Base-by-base conservation (phyloP, 192 early-diverging fungal genomes). In the Dimargaris xerosporica region DNA sequence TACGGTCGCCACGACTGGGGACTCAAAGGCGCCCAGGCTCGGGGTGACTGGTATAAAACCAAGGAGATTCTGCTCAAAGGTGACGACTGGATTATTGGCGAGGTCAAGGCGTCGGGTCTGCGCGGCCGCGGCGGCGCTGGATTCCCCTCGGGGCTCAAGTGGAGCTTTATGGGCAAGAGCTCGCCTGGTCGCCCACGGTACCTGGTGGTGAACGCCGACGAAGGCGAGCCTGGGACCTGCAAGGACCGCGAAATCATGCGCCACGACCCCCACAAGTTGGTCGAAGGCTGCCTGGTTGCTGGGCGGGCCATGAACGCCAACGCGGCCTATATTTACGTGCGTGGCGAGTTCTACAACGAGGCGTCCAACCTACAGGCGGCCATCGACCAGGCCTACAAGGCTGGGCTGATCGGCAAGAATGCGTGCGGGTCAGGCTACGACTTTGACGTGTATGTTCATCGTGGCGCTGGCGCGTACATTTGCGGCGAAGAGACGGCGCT, bases 101-200 rank as follows among this genome's bases (percentile, higher is more conserved):
- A 98, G 78, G 89, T 96, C 79, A 98, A 98, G 78, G 78, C 81
- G 54, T 94, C 91, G 42, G 96, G 92, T 55, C 74, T 96, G 64
- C 81, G 93, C 62, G 88, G 89, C 56, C 90, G 96, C 67, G 96
- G 94, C 68, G 96, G 94, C 67, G 96, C 94, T 61, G 96, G 96
- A 42, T 98, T 98, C 75, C 92, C 96, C 13, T 89, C 93, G 12
- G 96, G 96, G 51, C 80, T 98, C 53, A 98, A 98, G 76, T 96
- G 96, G 94, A 90, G 85, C 69, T 98, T 98, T 72, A 95, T 98
- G 94, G 96, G 95, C 76, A 98, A 98, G 68, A 84, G 86, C 42
- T 74, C 77, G 28, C 88, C 88, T 54, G 87, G 84, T 55, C 82
- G 84, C 69, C 94, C 96, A 34, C 83, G 90, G 29, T 98, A 96